These are phyloP conservation scores for Venustampulla echinocandica DNA, from an alignment of 495 filamentous ascomycete species.

Conservation along the genomic window DNA sequence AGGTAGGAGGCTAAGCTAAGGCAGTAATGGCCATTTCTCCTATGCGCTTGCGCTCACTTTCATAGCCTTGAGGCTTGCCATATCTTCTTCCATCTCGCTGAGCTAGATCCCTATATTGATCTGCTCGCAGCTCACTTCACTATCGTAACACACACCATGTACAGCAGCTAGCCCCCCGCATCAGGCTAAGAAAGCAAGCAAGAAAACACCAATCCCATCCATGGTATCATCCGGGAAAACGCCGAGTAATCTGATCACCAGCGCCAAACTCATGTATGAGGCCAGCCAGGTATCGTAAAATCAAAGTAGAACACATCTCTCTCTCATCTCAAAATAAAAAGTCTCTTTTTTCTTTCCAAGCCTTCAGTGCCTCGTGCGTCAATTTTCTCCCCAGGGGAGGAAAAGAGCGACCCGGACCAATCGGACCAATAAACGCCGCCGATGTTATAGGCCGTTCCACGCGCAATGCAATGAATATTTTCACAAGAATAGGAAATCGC, in stretches of 20 bases:
- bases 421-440: conserved; percentile 20
- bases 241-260: too few relatives aligned
- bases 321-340: conserved; percentile 1
- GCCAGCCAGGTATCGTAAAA: conserved; percentile 10
- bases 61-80: too few relatives aligned
- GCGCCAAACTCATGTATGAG: too few relatives aligned
- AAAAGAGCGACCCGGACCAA: neutral
- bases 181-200: neutral
- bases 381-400: neutral
- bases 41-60: too few relatives aligned
- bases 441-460: conserved; percentile 15
- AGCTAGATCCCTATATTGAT: neutral
- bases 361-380: neutral
- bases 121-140: neutral
- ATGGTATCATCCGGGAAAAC: conserved; percentile 25
- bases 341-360: conserved; percentile 17
- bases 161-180: conserved; percentile 10
- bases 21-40: too few relatives aligned
- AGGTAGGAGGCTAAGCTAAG: too few relatives aligned
- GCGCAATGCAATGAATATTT: conserved; percentile 18
- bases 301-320: too few relatives aligned
- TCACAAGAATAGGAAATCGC: neutral
- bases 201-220: conserved; percentile 13
- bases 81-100: too few relatives aligned
- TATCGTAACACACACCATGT: conserved; percentile 10